These are phyloP conservation scores for Cercospora sp. DNA, from an alignment of 2,329 filamentous ascomycete genomes.

Conservation along the genomic window DNA sequence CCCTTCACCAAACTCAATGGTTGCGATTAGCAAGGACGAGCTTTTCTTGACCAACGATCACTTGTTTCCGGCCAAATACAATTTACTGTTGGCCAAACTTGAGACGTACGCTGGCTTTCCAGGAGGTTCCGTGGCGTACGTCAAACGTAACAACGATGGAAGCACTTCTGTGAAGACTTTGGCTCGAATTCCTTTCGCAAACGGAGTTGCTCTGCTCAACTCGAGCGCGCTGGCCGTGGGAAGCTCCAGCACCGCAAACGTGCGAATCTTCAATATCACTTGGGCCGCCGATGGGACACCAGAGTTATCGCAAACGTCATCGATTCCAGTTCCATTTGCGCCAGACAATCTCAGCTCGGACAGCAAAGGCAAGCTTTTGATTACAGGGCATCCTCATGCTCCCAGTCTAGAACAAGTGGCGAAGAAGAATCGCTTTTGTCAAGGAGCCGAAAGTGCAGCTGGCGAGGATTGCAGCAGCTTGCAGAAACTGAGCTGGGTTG, in stretches of 20 bases:
- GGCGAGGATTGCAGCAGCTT: constrained; percentile 36
- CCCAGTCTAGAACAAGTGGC: constrained; percentile 34
- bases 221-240: constrained; percentile 43
- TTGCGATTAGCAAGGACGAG: constrained; percentile 37
- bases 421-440: constrained; percentile 30
- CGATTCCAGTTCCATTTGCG: constrained; percentile 34
- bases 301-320: constrained; percentile 19
- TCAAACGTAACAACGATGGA: constrained; percentile 30
- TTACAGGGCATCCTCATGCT: constrained; percentile 46
- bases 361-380: constrained; percentile 40
- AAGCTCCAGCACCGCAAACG: constrained; percentile 38
- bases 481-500: constrained; percentile 35
- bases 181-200: constrained; percentile 44
- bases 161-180: constrained; percentile 27
- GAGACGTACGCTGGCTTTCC: constrained; percentile 45
- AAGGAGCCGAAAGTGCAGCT: constrained; percentile 20
- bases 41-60: constrained; percentile 49
- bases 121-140: constrained; percentile 42
- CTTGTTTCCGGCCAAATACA: constrained; percentile 36
- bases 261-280: constrained; percentile 41
- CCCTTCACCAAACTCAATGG: constrained; percentile 44
- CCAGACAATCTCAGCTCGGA: constrained; percentile 48
- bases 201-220: constrained; percentile 45
- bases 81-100: constrained; percentile 37
- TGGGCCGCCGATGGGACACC: constrained; percentile 6